Percentiles rank a stretch among this genome's conserved stretches.
Evolutionary conservation across 2,329 filamentous ascomycete species (phyloP).

Genomic region (Alternaria ventricosa): DNA sequence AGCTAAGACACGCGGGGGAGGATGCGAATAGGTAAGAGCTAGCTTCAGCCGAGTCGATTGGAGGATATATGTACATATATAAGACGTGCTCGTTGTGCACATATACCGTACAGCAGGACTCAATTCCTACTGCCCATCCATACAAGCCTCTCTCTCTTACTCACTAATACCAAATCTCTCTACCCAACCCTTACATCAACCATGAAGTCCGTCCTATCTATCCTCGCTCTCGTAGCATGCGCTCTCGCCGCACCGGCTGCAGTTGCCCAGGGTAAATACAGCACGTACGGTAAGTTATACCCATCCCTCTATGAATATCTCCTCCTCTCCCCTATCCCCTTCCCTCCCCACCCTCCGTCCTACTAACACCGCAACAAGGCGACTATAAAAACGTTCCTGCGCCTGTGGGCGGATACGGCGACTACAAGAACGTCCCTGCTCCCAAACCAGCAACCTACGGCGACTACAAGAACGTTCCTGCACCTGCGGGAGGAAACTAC

Average conservation of each 20-base stretch:
- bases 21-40: not conserved
- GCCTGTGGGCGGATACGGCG: not conserved
- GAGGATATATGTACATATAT: not conserved
- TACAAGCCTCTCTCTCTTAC: not conserved
- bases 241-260: slow-evolving; percentile 23
- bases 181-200: not conserved
- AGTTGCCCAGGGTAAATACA: slow-evolving; percentile 21
- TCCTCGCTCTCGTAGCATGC: slow-evolving; percentile 31
- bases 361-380: not conserved
- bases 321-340: not conserved
- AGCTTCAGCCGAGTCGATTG: not conserved
- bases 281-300: slow-evolving; percentile 19
- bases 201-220: slow-evolving; percentile 28
- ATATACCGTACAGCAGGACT: not conserved
- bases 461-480: not conserved
- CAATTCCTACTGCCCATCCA: not conserved
- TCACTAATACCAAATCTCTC: not conserved
- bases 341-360: no score
- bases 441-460: not conserved
- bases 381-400: not conserved
- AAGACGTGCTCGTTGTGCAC: not conserved
- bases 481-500: not conserved
- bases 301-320: no score
- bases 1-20: not conserved
- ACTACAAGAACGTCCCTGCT: not conserved